These are phyloP conservation scores for Agastache rugosa DNA, from an alignment of 257 asterid species.

Conservation along the genomic window DNA sequence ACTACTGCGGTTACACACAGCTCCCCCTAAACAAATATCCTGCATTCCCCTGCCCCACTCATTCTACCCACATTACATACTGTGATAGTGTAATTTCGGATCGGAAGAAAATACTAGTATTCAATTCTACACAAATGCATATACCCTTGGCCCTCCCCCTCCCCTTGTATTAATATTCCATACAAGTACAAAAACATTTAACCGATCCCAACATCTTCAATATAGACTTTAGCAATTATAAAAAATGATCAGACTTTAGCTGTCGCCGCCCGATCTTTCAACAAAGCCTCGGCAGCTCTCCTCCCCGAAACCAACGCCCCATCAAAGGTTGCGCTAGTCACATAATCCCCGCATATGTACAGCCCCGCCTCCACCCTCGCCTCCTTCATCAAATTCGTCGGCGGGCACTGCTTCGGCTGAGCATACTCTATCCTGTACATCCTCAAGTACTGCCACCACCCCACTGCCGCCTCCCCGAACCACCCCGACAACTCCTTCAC, in stretches of 20 bases:
- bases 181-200: too few relatives aligned
- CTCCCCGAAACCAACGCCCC: slow-evolving; percentile 94
- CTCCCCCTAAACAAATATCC: too few relatives aligned
- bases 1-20: too few relatives aligned
- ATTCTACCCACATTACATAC: too few relatives aligned
- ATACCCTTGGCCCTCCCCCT: too few relatives aligned
- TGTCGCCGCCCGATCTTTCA: slow-evolving; percentile 55
- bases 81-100: too few relatives aligned
- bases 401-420: slow-evolving; percentile 91
- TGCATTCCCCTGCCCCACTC: too few relatives aligned
- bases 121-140: too few relatives aligned
- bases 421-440: slow-evolving; percentile 78
- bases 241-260: background rate
- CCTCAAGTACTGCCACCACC: slow-evolving; percentile 70
- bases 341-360: slow-evolving; percentile 90
- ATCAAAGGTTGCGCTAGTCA: slow-evolving; percentile 87
- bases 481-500: slow-evolving; percentile 69
- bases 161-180: too few relatives aligned
- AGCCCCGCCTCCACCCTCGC: slow-evolving; percentile 62
- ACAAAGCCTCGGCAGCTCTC: slow-evolving; percentile 84
- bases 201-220: too few relatives aligned
- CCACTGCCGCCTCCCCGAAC: slow-evolving; percentile 69
- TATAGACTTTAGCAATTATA: too few relatives aligned
- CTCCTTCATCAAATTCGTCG: slow-evolving; percentile 76
- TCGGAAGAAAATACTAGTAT: too few relatives aligned